Evolutionary conservation across 352 stramenopile genomes (phyloP).

Genomic region (Globisporangium camurandrum): DNA sequence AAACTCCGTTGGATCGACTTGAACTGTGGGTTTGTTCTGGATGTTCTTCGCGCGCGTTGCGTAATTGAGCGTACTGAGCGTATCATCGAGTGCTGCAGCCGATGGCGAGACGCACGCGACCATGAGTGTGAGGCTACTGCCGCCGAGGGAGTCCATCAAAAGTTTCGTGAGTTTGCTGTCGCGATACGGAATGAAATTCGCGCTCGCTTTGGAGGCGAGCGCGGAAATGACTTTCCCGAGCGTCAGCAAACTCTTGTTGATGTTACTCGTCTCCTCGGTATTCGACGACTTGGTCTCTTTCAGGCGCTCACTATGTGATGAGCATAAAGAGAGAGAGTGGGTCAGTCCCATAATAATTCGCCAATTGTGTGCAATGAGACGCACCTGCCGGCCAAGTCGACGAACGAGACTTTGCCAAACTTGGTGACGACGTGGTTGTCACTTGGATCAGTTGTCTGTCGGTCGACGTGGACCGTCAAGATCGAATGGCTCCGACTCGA

Average conservation of each 20-base stretch:
- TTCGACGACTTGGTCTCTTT: conserved; percentile 71
- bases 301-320: conserved; percentile 37
- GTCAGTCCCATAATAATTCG: not conserved
- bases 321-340: not conserved
- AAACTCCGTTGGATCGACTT: conserved; percentile 58
- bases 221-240: conserved; percentile 83
- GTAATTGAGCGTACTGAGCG: conserved; percentile 82
- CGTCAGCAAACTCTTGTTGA: conserved; percentile 80
- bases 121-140: conserved; percentile 80
- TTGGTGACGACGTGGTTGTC: conserved; percentile 43
- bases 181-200: conserved; percentile 67
- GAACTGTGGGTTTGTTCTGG: conserved; percentile 66
- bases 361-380: not conserved
- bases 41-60: conserved; percentile 82
- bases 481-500: conserved; percentile 76
- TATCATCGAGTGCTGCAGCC: conserved; percentile 48
- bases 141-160: conserved; percentile 78
- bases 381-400: conserved; percentile 65
- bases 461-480: conserved; percentile 67
- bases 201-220: conserved; percentile 36
- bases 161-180: conserved; percentile 85
- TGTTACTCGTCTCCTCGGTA: conserved; percentile 70
- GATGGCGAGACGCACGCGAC: conserved; percentile 76
- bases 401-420: conserved; percentile 75
- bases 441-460: conserved; percentile 33